A percentile compares a stretch with the other conserved stretches of the same genome.
Evolutionary conservation across 495 filamentous ascomycete genomes (phyloP).

Genomic region (Acidomyces sp.): DNA sequence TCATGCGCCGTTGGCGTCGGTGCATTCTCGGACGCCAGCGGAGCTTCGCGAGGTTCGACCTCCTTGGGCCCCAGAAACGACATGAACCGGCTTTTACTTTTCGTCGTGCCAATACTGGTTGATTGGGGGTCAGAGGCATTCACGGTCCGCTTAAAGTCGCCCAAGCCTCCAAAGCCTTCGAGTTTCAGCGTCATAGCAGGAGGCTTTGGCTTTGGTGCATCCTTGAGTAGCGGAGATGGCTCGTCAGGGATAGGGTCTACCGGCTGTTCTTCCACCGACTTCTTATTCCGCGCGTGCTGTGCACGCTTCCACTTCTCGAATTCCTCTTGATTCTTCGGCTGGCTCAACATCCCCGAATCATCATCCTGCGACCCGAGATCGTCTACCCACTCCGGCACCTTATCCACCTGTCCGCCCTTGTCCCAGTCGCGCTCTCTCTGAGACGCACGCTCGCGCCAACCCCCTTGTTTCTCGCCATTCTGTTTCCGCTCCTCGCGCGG

Average conservation of each 20-base stretch:
- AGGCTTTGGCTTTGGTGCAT: slow-evolving; percentile 28
- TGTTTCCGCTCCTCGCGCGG: slow-evolving; percentile 14
- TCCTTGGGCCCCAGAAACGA: slow-evolving; percentile 62
- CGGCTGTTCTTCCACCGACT: slow-evolving; percentile 23
- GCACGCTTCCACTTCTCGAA: slow-evolving; percentile 90
- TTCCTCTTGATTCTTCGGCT: slow-evolving; percentile 64
- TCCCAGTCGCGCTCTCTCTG: slow-evolving; percentile 50
- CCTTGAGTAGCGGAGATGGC: not conserved
- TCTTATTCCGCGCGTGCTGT: slow-evolving; percentile 60
- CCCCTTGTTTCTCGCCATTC: slow-evolving; percentile 15
- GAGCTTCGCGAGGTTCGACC: slow-evolving; percentile 41
- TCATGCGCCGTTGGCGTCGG: slow-evolving; percentile 23
- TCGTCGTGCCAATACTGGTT: slow-evolving; percentile 21
- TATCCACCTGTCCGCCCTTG: slow-evolving; percentile 31
- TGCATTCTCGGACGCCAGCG: slow-evolving; percentile 37
- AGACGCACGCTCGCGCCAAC: slow-evolving; percentile 37
- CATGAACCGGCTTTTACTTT: slow-evolving; percentile 61
- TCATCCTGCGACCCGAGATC: slow-evolving; percentile 12
- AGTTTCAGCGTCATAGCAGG: slow-evolving; percentile 44
- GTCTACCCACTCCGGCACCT: slow-evolving; percentile 44
- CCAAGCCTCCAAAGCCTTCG: slow-evolving; percentile 60
- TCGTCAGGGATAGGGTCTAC: not conserved
- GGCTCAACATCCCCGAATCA: slow-evolving; percentile 7
- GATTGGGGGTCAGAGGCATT: slow-evolving; percentile 8
- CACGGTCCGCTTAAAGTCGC: slow-evolving; percentile 33